These are phyloP conservation scores for Nakazawaea ishiwadae DNA, from an alignment of 805 yeast genomes.

Conservation along the genomic window DNA sequence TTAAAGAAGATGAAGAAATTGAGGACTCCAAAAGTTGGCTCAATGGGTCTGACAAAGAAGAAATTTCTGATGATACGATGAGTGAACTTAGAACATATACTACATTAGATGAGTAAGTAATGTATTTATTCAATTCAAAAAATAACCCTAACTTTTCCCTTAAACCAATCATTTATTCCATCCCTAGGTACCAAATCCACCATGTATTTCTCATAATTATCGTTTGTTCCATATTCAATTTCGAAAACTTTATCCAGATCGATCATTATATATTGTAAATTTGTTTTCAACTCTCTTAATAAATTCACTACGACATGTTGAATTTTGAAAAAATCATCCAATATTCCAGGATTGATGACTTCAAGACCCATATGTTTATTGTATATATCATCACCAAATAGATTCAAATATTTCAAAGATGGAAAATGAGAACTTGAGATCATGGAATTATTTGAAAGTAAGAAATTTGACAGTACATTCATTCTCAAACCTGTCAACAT, in stretches of 20 bases:
- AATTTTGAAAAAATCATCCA: constrained; percentile 37
- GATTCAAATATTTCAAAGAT: constrained; percentile 22
- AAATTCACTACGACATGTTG: constrained; percentile 33
- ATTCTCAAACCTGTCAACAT: constrained; percentile 3
- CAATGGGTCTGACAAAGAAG: no score
- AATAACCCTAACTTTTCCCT: constrained; percentile 4
- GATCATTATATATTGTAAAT: constrained; percentile 7
- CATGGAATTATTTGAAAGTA: not conserved
- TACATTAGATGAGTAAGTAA: not conserved
- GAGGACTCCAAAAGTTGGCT: no score
- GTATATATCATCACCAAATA: constrained; percentile 33
- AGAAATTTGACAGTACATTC: not conserved
- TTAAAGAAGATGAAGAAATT: no score
- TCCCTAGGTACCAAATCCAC: constrained; percentile 4
- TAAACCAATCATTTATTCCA: constrained; percentile 7
- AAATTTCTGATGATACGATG: no score
- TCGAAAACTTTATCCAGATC: constrained; percentile 9
- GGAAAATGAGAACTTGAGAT: constrained; percentile 13
- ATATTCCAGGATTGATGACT: constrained; percentile 32
- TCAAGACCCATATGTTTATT: constrained; percentile 33
- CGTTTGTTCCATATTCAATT: no score
- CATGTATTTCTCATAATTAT: not conserved
- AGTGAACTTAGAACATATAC: no score
- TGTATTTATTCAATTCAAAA: not conserved
- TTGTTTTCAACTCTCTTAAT: constrained; percentile 12